phyloP scores from a whole-genome alignment of 176 grass and related monocot genomes.

The Triticum timopheevii region DNA sequence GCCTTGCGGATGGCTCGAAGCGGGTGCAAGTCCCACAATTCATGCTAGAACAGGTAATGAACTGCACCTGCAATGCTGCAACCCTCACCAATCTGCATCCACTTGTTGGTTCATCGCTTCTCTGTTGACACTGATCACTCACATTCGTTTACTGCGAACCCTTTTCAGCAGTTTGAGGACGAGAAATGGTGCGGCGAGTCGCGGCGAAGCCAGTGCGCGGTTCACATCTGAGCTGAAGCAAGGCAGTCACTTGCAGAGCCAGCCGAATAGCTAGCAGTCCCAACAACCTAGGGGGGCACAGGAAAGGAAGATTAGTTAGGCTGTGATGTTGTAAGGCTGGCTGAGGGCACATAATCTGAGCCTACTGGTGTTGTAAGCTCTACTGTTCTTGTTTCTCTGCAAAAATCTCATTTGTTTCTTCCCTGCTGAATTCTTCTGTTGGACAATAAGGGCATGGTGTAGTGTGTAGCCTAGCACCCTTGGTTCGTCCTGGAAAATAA shows the following conservation, averaged over 20 bases:
- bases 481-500: background rate
- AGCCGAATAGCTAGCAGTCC: background rate
- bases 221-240: constrained; percentile 43
- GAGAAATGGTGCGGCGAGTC: constrained; percentile 34
- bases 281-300: background rate
- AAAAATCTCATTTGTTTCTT: background rate
- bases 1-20: constrained; percentile 79
- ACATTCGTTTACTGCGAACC: background rate
- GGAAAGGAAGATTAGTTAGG: background rate
- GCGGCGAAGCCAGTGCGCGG: constrained; percentile 35
- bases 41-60: constrained; percentile 46
- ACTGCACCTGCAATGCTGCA: background rate
- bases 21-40: constrained; percentile 76
- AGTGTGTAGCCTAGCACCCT: constrained; percentile 2
- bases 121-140: background rate
- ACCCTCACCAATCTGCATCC: background rate
- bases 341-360: background rate
- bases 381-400: background rate
- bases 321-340: background rate
- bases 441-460: constrained; percentile 9
- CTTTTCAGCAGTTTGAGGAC: constrained; percentile 32
- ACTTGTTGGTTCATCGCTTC: background rate
- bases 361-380: background rate
- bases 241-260: background rate
- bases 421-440: background rate